These are phyloP conservation scores for Trametes pubescens DNA, from an alignment of 1,284 basidiomycete species.

Conservation along the genomic window DNA sequence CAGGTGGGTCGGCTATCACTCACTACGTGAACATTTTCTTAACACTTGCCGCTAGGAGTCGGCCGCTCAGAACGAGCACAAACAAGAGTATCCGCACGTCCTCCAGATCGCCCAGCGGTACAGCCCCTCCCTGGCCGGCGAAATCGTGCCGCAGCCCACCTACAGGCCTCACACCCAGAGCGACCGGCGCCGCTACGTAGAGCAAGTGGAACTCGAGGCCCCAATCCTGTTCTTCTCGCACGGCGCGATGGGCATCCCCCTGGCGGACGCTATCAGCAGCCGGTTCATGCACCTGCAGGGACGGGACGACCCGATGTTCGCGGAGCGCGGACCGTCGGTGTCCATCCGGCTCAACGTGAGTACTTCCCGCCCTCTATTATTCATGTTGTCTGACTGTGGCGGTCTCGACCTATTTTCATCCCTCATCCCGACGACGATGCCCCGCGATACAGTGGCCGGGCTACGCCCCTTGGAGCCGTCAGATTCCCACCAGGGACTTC, in stretches of 20 bases:
- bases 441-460: conserved; percentile 69
- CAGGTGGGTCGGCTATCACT: neutral
- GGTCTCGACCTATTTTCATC: conserved; percentile 3
- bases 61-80: neutral
- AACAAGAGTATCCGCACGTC: conserved; percentile 25
- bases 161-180: conserved; percentile 79
- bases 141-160: conserved; percentile 64
- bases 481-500: conserved; percentile 82
- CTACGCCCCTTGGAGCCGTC: conserved; percentile 76
- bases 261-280: conserved; percentile 59
- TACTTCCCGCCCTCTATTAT: neutral
- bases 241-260: conserved; percentile 62
- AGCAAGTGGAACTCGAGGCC: conserved; percentile 64
- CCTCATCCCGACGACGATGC: conserved; percentile 10
- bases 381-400: conserved; percentile 10
- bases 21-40: neutral
- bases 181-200: conserved; percentile 76
- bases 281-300: conserved; percentile 52
- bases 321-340: conserved; percentile 75
- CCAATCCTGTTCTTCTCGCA: conserved; percentile 69
- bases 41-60: neutral
- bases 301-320: conserved; percentile 70
- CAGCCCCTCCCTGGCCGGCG: conserved; percentile 29
- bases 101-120: conserved; percentile 28
- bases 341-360: conserved; percentile 76